phyloP scores from a whole-genome alignment of 495 filamentous ascomycete species.

The Aspergillus saccharolyticus region DNA sequence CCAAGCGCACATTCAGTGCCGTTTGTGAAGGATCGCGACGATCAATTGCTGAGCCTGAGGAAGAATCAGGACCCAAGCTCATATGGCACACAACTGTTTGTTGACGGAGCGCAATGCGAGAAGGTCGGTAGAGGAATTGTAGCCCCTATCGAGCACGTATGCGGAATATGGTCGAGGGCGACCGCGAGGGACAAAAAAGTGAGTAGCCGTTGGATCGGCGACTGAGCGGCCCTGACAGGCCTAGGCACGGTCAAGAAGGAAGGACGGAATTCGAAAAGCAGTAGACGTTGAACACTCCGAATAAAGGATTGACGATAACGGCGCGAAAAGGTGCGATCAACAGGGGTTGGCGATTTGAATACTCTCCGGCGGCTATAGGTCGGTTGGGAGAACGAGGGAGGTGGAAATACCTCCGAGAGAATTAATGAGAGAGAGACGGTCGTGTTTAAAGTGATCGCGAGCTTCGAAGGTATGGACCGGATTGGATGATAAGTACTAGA shows the following conservation, averaged over 20 bases:
- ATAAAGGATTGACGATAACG: background rate
- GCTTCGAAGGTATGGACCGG: constrained; percentile 3
- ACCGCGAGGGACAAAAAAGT: constrained; percentile 5
- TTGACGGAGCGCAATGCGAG: background rate
- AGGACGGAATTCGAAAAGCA: background rate
- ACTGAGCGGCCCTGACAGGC: background rate
- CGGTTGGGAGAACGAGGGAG: constrained; percentile 6
- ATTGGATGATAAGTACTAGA: constrained; percentile 9
- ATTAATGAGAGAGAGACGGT: background rate
- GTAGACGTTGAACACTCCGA: background rate
- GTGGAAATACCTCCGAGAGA: constrained; percentile 11
- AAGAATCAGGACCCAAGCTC: background rate
- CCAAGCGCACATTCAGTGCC: constrained; percentile 1
- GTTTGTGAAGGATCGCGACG: no score
- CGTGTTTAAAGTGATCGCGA: constrained; percentile 6
- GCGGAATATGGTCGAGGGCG: constrained; percentile 1
- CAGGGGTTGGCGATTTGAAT: constrained; percentile 8
- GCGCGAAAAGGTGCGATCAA: constrained; percentile 8
- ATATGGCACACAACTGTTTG: constrained; percentile 9
- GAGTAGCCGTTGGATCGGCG: background rate
- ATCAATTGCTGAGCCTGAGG: no score
- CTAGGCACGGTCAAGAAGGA: background rate
- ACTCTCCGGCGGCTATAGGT: constrained; percentile 12
- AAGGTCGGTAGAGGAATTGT: background rate
- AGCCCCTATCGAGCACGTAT: constrained; percentile 18